phyloP scores from a whole-genome alignment of 169 alveolate species.

The Sarcocystis neurona region DNA sequence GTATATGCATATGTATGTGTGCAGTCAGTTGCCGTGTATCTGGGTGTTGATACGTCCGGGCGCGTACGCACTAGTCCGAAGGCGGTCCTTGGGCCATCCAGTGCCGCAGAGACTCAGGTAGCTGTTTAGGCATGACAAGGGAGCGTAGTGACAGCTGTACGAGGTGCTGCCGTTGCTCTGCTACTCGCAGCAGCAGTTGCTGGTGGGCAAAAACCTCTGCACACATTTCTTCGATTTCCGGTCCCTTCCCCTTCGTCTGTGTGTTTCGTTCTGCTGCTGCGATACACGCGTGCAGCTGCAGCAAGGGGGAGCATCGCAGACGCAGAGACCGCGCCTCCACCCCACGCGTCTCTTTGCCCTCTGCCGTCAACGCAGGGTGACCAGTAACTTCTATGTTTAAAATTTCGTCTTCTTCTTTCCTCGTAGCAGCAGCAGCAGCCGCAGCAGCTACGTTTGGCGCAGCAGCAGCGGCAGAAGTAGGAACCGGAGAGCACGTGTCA shows the following conservation, averaged over 20 bases:
- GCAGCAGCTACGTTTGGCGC: too few species aligned
- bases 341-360: neutral
- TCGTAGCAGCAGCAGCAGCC: too few species aligned
- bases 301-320: neutral
- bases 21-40: too few species aligned
- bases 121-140: slow-evolving; percentile 35
- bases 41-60: too few species aligned
- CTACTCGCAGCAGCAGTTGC: slow-evolving; percentile 33
- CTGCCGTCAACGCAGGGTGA: neutral
- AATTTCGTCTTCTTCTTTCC: neutral
- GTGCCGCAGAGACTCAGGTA: slow-evolving; percentile 38
- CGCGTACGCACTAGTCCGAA: neutral
- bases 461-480: too few species aligned
- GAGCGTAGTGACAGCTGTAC: slow-evolving; percentile 34
- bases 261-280: neutral
- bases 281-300: neutral
- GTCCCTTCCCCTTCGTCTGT: slow-evolving; percentile 2
- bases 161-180: slow-evolving; percentile 48
- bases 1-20: too few species aligned
- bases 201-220: slow-evolving; percentile 33
- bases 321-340: neutral
- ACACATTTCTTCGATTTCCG: slow-evolving; percentile 42
- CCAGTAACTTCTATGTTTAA: neutral
- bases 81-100: slow-evolving; percentile 32
- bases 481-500: too few species aligned